These are phyloP conservation scores for Eimeria brunetti DNA, from an alignment of 169 alveolate species.

Conservation along the genomic window DNA sequence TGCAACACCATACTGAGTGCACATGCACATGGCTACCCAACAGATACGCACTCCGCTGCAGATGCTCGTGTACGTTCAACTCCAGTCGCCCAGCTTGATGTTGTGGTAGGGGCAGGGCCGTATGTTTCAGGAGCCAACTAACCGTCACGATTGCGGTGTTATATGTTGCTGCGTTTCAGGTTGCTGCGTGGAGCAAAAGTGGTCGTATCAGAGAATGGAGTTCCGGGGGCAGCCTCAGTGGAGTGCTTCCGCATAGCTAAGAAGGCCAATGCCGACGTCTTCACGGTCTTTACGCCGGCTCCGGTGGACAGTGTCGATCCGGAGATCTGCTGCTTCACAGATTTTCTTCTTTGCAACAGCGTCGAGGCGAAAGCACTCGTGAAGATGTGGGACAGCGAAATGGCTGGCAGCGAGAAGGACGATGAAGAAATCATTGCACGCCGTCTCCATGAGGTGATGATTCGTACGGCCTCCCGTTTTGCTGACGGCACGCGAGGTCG, in stretches of 20 bases:
- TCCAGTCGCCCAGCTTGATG: neutral
- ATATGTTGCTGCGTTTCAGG: slow-evolving; percentile 22
- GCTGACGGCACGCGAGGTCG: slow-evolving; percentile 44
- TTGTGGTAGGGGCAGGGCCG: neutral
- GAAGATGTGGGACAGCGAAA: slow-evolving; percentile 19
- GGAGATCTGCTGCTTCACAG: slow-evolving; percentile 76
- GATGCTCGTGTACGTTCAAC: neutral
- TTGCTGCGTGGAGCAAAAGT: slow-evolving; percentile 68
- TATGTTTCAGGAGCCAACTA: neutral
- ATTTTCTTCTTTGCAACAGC: slow-evolving; percentile 71
- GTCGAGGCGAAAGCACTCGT: slow-evolving; percentile 70
- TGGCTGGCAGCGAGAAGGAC: neutral
- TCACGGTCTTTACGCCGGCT: slow-evolving; percentile 81
- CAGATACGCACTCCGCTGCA: neutral
- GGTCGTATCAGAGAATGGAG: slow-evolving; percentile 79
- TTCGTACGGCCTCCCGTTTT: slow-evolving; percentile 40
- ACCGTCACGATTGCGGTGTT: neutral
- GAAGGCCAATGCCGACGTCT: slow-evolving; percentile 32
- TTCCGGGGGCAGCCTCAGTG: slow-evolving; percentile 60
- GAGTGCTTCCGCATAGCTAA: slow-evolving; percentile 76
- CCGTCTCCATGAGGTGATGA: slow-evolving; percentile 41
- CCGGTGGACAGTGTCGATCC: slow-evolving; percentile 76
- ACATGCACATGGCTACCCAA: neutral
- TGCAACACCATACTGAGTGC: neutral
- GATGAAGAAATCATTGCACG: slow-evolving; percentile 43